Percentiles rank a stretch among this genome's conserved stretches.
These are phyloP conservation scores for Hyphodiscus hymeniophilus DNA, from an alignment of 495 filamentous ascomycete genomes.

Conservation along the genomic window DNA sequence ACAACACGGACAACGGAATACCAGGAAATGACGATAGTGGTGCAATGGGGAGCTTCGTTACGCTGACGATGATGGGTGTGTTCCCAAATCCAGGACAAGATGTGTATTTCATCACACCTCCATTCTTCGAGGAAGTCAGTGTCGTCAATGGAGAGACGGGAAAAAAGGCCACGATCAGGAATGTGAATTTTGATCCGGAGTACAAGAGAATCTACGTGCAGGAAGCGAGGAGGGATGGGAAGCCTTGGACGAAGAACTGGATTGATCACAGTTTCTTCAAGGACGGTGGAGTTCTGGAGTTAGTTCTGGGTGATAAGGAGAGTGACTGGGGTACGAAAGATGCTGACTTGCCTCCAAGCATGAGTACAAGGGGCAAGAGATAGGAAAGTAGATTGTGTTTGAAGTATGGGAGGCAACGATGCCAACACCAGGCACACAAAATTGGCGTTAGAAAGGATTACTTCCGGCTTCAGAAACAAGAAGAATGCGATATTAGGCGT, in stretches of 20 bases:
- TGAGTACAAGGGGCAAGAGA: slow-evolving; percentile 2
- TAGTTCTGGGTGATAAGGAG: slow-evolving; percentile 54
- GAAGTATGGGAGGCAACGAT: too few species aligned
- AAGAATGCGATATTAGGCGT: too few species aligned
- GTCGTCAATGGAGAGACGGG: slow-evolving; percentile 52
- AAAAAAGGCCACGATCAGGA: slow-evolving; percentile 49
- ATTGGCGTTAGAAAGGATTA: too few species aligned
- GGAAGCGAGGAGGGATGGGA: slow-evolving; percentile 54
- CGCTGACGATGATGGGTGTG: slow-evolving; percentile 61
- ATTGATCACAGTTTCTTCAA: slow-evolving; percentile 67
- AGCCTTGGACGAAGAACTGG: slow-evolving; percentile 57
- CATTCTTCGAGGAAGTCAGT: slow-evolving; percentile 56
- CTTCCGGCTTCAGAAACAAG: too few species aligned
- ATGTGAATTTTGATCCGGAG: slow-evolving; percentile 50
- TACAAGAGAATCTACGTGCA: slow-evolving; percentile 59
- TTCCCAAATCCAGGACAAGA: slow-evolving; percentile 67
- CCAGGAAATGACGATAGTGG: slow-evolving; percentile 65
- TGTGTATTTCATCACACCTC: slow-evolving; percentile 61
- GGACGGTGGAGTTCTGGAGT: slow-evolving; percentile 56
- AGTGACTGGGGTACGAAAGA: slow-evolving; percentile 57
- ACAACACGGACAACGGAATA: slow-evolving; percentile 48
- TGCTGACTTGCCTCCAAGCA: slow-evolving; percentile 56
- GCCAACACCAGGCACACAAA: too few species aligned
- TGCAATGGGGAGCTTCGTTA: slow-evolving; percentile 58
- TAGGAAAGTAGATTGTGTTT: not conserved